Evolutionary conservation across 2,329 filamentous ascomycete species (phyloP), one percentile per base, ranked within the genome.

Genomic region (Thielaviopsis musarum): DNA sequence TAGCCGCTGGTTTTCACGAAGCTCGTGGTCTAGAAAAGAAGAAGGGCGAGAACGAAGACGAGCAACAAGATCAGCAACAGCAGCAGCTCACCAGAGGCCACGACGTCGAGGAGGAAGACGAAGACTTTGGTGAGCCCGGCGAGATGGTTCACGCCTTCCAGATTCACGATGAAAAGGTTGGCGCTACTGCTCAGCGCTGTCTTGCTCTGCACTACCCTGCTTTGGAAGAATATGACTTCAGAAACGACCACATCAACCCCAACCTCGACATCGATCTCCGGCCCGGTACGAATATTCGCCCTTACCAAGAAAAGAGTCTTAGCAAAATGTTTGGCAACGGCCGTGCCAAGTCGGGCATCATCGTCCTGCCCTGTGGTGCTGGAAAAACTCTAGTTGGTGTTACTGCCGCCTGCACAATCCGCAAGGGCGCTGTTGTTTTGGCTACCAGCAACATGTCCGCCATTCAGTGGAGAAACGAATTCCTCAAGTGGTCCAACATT

Each of bases 251-350:
- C 62, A 79, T 83, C 65, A 98, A 97, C 67, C 82, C 91, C 0
- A 95, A 88, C 56, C 75, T 98, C 41, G 90, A 97, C 60, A 98
- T 98, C 65, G 91, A 97, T 69, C 76, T 97, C 55, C 87, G 87
- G 66, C 91, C 91, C 0, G 84, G 85, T 60, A 91, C 91, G 0
- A 87, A 91, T 67, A 97, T 97, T 69, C 84, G 91, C 69, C 74
- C 95, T 63, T 98, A 98, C 66, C 93, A 98, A 69, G 93, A 98
- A 71, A 95, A 96, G 73, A 95, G 90, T 64, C 76, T 98, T 10
- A 95, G 88, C 74, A 98, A 98, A 71, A 98, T 98, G 93, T 98
- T 98, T 69, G 91, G 93, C 68, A 98, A 98, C 68, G 91, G 91
- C 56, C 85, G 93, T 71, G 93, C 93, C 15, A 93, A 95, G 74